Percentiles rank a stretch among this genome's conserved stretches.
phyloP scores from a whole-genome alignment of 2,329 filamentous ascomycete species.

The Helotiales sp. region DNA sequence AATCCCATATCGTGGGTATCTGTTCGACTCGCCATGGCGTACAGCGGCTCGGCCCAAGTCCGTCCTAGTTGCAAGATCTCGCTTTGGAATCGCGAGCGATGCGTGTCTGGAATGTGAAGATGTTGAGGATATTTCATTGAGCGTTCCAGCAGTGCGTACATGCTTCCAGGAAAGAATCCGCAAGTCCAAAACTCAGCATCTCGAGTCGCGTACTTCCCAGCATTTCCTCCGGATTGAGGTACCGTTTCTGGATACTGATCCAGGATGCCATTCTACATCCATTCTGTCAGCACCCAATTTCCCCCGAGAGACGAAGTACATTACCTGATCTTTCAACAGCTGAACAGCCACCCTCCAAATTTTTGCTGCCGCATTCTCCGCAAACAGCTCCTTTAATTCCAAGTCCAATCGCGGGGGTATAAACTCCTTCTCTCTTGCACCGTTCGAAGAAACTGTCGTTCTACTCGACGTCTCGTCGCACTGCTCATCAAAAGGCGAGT shows the following conservation, averaged over 20 bases:
- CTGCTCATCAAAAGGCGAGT: conserved; percentile 1
- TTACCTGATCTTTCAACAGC: conserved; percentile 26
- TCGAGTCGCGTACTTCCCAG: conserved; percentile 40
- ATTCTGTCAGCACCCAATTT: background rate
- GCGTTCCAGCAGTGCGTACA: conserved; percentile 47
- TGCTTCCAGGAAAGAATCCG: conserved; percentile 49
- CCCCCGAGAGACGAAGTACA: background rate
- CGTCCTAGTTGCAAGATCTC: conserved; percentile 22
- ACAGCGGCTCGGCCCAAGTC: conserved; percentile 26
- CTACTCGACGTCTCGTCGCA: background rate
- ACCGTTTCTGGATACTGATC: conserved; percentile 44
- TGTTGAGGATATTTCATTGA: conserved; percentile 40
- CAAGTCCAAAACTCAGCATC: conserved; percentile 50
- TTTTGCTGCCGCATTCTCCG: conserved; percentile 32
- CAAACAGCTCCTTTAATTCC: conserved; percentile 26
- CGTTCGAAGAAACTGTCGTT: background rate
- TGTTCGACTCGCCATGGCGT: conserved; percentile 28
- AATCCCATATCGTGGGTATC: conserved; percentile 54
- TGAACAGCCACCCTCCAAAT: conserved; percentile 31
- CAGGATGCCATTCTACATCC: conserved; percentile 23
- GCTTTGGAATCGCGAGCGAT: conserved; percentile 15
- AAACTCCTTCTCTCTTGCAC: background rate
- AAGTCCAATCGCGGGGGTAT: conserved; percentile 21
- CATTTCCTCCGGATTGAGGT: conserved; percentile 37
- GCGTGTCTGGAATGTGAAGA: conserved; percentile 26